These are phyloP conservation scores for Cylindrotheca closterium DNA, from an alignment of 108 stramenopile genomes.

Conservation along the genomic window DNA sequence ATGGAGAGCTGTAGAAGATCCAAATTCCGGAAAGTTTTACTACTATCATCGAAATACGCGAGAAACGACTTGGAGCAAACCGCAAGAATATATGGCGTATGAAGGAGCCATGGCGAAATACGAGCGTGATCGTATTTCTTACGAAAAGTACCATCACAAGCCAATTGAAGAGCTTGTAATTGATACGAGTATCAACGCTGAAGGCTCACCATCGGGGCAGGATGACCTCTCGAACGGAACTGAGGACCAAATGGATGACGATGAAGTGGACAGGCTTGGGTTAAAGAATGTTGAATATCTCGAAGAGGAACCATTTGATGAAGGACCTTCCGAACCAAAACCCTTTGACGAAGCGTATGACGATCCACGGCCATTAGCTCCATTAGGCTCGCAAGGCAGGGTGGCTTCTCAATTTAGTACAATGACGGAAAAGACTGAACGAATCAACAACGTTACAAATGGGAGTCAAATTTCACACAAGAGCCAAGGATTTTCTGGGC, in stretches of 20 bases:
- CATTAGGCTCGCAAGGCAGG: neutral
- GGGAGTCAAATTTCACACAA: too few species aligned
- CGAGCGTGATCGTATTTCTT: neutral
- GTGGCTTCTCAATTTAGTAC: slow-evolving; percentile 21
- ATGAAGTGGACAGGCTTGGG: neutral
- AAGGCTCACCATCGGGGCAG: neutral
- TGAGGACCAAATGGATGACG: neutral
- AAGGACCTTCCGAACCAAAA: slow-evolving; percentile 15
- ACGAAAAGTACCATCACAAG: neutral
- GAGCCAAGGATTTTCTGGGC: neutral
- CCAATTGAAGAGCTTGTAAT: neutral
- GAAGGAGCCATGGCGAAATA: neutral
- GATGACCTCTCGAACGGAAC: neutral
- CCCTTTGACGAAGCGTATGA: slow-evolving; percentile 35
- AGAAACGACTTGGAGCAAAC: slow-evolving; percentile 70
- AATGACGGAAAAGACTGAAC: slow-evolving; percentile 39
- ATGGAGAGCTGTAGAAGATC: slow-evolving; percentile 60
- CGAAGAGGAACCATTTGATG: neutral
- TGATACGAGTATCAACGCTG: neutral
- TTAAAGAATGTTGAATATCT: neutral
- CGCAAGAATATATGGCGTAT: slow-evolving; percentile 27
- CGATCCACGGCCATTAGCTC: slow-evolving; percentile 23
- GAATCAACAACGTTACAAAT: slow-evolving; percentile 27
- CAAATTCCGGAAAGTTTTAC: slow-evolving; percentile 58
- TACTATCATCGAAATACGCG: slow-evolving; percentile 72